phyloP scores from a whole-genome alignment of 371 early-diverging fungal genomes.

The Rhizopus arrhizus region DNA sequence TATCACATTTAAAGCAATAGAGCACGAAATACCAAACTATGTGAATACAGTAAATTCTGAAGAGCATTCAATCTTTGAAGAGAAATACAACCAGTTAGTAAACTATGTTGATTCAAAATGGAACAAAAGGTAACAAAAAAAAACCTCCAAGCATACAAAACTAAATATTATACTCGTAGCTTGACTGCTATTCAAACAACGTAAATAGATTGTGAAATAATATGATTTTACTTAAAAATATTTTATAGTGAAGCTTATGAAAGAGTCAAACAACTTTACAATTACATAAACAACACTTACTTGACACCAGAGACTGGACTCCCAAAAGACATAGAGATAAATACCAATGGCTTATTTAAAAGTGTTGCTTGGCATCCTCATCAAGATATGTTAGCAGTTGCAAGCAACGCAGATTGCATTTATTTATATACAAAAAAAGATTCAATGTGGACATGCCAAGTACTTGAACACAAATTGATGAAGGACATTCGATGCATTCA shows the following conservation, averaged over 20 bases:
- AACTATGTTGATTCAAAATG: background rate
- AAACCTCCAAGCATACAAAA: no score
- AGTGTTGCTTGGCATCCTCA: slow-evolving; percentile 63
- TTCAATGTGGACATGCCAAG: slow-evolving; percentile 39
- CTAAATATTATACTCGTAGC: background rate
- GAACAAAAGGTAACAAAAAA: slow-evolving; percentile 17
- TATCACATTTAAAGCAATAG: slow-evolving; percentile 12
- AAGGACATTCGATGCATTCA: slow-evolving; percentile 53
- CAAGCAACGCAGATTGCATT: slow-evolving; percentile 47
- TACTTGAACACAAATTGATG: slow-evolving; percentile 50
- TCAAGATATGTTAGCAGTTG: slow-evolving; percentile 52
- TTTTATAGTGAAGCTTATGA: slow-evolving; percentile 14
- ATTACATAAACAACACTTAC: slow-evolving; percentile 1
- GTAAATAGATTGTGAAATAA: background rate
- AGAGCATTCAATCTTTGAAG: slow-evolving; percentile 7
- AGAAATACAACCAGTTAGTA: slow-evolving; percentile 1
- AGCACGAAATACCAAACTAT: slow-evolving; percentile 7
- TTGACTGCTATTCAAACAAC: slow-evolving; percentile 5
- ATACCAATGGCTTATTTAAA: slow-evolving; percentile 5
- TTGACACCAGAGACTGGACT: background rate
- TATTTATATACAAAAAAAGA: slow-evolving; percentile 52
- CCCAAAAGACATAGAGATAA: slow-evolving; percentile 10
- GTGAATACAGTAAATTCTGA: background rate
- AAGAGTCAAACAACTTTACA: slow-evolving; percentile 11
- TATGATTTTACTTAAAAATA: background rate